phyloP scores from a whole-genome alignment of 805 yeast genomes.

The Lipomyces yamanashiensis region DNA sequence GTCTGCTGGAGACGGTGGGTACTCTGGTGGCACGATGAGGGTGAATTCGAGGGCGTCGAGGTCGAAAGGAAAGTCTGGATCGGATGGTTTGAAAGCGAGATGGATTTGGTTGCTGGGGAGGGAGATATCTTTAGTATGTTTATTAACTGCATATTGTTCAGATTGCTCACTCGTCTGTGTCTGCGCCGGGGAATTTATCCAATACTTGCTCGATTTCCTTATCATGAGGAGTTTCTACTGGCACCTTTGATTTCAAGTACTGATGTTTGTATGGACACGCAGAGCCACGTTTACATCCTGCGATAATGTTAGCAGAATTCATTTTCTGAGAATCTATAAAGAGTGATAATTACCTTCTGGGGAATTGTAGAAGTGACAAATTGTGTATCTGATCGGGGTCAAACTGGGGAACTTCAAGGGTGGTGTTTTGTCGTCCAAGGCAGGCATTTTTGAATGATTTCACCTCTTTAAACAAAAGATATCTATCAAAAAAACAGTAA shows the following conservation, averaged over 20 bases:
- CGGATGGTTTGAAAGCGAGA: conserved; percentile 54
- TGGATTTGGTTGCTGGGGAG: conserved; percentile 16
- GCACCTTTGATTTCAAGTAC: not conserved
- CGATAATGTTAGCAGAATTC: conserved; percentile 24
- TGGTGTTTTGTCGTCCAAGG: not conserved
- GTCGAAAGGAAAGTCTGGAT: conserved; percentile 76
- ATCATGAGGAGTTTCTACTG: conserved; percentile 1
- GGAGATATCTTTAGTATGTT: not conserved
- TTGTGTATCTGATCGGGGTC: conserved; percentile 10
- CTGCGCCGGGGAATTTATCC: conserved; percentile 14
- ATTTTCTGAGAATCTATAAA: not conserved
- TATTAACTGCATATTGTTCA: not conserved
- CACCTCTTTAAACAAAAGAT: not conserved
- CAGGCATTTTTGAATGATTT: not conserved
- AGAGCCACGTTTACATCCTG: conserved; percentile 26
- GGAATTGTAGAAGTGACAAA: conserved; percentile 17
- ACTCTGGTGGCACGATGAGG: conserved; percentile 58
- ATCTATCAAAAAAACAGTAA: not conserved
- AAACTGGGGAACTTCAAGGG: not conserved
- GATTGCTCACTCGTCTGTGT: conserved; percentile 18
- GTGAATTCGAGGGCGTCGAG: conserved; percentile 58
- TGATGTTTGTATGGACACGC: conserved; percentile 22
- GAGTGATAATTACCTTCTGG: conserved; percentile 10
- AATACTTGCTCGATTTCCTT: conserved; percentile 15
- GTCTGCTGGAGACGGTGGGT: conserved; percentile 48